Conservation (phyloP, 1,284 basidiomycete genomes). For the Trametes polyzona region DNA sequence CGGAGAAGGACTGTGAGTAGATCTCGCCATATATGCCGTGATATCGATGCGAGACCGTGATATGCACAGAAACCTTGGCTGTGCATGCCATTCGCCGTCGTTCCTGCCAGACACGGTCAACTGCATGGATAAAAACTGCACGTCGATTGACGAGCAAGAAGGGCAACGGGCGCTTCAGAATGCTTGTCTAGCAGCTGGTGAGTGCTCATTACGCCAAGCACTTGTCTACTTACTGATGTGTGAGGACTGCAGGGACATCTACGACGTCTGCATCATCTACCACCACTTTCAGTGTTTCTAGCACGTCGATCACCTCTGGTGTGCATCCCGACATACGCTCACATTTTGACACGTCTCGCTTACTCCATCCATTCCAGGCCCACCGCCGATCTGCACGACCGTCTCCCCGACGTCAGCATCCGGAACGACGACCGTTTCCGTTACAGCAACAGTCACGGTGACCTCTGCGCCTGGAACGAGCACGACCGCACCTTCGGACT, state of each 20-base stretch:
- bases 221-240: neutral
- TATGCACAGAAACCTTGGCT: constrained; percentile 18
- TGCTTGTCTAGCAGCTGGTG: constrained; percentile 19
- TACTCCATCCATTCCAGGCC: neutral
- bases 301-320: constrained; percentile 22
- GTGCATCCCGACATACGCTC: neutral
- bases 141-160: constrained; percentile 15
- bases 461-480: neutral
- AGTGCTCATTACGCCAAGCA: neutral
- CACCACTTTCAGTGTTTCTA: neutral
- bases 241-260: neutral
- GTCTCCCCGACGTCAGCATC: constrained; percentile 6
- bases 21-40: too few relatives aligned
- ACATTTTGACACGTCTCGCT: neutral
- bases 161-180: constrained; percentile 19
- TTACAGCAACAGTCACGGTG: constrained; percentile 7
- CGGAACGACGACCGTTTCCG: constrained; percentile 7
- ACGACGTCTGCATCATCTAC: constrained; percentile 1
- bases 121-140: constrained; percentile 25
- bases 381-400: constrained; percentile 7
- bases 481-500: neutral
- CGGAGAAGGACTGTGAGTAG: constrained; percentile 23
- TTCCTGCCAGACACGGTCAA: constrained; percentile 24
- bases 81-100: constrained; percentile 24
- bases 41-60: neutral